Conservation (phyloP, 257 asterid genomes). For the Agastache rugosa region DNA sequence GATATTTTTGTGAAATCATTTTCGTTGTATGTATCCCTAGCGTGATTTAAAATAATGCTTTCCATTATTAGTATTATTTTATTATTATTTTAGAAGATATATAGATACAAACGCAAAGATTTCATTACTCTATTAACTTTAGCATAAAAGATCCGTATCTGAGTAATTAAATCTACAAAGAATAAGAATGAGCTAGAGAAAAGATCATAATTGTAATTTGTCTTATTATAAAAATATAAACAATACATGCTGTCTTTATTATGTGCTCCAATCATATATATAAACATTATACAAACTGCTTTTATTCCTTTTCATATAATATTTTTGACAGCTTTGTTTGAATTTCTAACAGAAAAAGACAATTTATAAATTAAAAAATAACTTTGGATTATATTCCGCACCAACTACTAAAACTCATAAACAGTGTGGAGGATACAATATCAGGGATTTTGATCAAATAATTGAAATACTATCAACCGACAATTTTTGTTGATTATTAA, state of each 20-base stretch:
- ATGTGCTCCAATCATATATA: not conserved
- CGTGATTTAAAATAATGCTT: not conserved
- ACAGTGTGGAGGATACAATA: not conserved
- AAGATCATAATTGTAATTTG: not conserved
- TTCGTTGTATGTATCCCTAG: not conserved
- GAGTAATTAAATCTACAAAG: not conserved
- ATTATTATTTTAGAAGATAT: not conserved
- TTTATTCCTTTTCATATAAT: not conserved
- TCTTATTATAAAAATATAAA: constrained; percentile 4
- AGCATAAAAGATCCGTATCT: not conserved
- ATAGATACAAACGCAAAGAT: not conserved
- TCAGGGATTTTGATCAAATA: constrained; percentile 1
- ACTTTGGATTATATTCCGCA: not conserved
- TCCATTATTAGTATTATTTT: not conserved
- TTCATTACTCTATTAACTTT: not conserved
- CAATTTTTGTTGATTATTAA: not conserved
- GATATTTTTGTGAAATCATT: not conserved
- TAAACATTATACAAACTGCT: not conserved
- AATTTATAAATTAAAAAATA: not conserved
- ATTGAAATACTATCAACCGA: constrained; percentile 28
- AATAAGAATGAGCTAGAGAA: not conserved
- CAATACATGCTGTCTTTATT: not conserved
- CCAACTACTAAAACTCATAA: constrained; percentile 19
- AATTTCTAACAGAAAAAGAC: constrained; percentile 24
- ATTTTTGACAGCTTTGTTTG: constrained; percentile 13